Evolutionary conservation across 2,329 filamentous ascomycete genomes (phyloP), one percentile per base, ranked within the genome.

Genomic region (Alternaria atra): DNA sequence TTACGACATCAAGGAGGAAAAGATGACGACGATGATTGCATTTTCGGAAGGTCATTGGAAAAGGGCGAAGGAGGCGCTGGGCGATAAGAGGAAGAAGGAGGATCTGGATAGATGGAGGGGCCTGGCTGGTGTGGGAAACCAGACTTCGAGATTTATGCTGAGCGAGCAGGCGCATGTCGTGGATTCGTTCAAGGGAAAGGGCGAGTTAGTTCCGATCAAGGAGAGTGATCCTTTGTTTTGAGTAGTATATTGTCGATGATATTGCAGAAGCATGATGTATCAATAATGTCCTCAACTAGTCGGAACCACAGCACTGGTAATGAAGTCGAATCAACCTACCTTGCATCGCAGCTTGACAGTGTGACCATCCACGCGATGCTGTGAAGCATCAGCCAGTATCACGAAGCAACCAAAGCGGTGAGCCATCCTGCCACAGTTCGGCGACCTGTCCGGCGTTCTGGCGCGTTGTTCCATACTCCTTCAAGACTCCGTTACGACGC

Each of bases 31-130:
- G 0, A 66, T 87, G 65, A 68, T 88, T 6, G 83, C 78, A 0
- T 88, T 88, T 63, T 85, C 82, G 0, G 82, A 84, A 67, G 85
- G 78, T 0, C 86, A 88, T 62, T 88, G 86, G 86, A 83, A 85
- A 64, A 68, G 83, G 25, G 71, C 81, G 0, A 68, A 80, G 43
- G 80, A 81, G 1, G 86, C 86, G 0, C 82, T 86, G 59, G 86
- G 86, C 1, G 84, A 88, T 60, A 88, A 88, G 77, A 76, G 85
- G 10, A 84, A 86, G 20, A 66, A 73, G 2, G 72, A 81, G 10
- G 84, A 86, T 66, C 76, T 88, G 10, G 79, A 82, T 55, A 74
- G 85, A 15, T 88, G 85, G 86, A 81, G 82, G 53, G 75, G 71
- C 0, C 67, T 86, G 51, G 83, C 84, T 0, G 81, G 77, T 43